A percentile compares a stretch with the other conserved stretches of the same genome.
phyloP scores from a whole-genome alignment of 495 filamentous ascomycete species.

The Hypoxylon perforatum region DNA sequence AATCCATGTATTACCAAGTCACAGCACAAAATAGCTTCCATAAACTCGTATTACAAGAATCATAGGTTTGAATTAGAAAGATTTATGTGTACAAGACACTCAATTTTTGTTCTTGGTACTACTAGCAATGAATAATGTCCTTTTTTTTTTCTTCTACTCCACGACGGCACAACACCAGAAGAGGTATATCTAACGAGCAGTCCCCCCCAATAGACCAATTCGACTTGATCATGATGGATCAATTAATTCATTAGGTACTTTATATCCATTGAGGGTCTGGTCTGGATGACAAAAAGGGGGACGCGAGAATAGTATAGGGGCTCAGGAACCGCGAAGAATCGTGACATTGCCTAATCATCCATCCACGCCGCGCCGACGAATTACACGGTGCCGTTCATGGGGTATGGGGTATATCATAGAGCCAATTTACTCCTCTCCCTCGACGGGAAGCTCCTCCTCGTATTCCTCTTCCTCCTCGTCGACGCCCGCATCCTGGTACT shows the following conservation, averaged over 20 bases:
- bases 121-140: constrained; percentile 43
- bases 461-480: constrained; percentile 74
- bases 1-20: no score
- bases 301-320: constrained; percentile 47
- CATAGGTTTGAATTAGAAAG: not conserved
- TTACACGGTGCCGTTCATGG: constrained; percentile 31
- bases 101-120: constrained; percentile 45
- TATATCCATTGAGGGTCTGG: constrained; percentile 41
- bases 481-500: constrained; percentile 98
- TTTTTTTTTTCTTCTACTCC: constrained; percentile 31
- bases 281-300: constrained; percentile 38
- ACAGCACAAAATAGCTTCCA: not conserved
- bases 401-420: constrained; percentile 37
- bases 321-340: constrained; percentile 31
- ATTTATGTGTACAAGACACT: constrained; percentile 42
- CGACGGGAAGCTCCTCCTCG: constrained; percentile 64
- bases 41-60: constrained; percentile 8
- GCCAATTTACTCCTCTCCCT: constrained; percentile 45
- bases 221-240: constrained; percentile 37
- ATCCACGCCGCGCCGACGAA: constrained; percentile 26
- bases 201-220: constrained; percentile 36
- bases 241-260: constrained; percentile 39
- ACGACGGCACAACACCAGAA: constrained; percentile 42
- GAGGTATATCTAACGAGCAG: constrained; percentile 48
- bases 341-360: constrained; percentile 31